Conservation (phyloP, 768 basidiomycete genomes). For the Lactarius vividus region DNA sequence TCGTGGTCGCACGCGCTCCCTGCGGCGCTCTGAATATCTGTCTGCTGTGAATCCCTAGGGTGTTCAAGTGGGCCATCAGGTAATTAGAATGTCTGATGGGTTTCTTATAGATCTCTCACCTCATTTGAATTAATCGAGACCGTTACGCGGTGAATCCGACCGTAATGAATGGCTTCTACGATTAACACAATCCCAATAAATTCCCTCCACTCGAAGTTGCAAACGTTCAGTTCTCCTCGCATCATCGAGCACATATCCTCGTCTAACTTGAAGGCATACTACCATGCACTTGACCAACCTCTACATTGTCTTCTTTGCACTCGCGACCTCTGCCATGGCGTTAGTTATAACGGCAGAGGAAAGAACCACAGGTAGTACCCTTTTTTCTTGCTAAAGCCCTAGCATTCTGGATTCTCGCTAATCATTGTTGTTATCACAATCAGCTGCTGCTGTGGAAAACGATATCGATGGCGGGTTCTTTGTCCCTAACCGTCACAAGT, state of each 20-base stretch:
- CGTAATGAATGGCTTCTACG: background rate
- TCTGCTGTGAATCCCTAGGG: background rate
- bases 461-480: no score
- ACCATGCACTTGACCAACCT: background rate
- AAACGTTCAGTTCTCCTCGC: background rate
- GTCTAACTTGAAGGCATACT: background rate
- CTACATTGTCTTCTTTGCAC: background rate
- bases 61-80: background rate
- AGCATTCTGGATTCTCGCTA: no score
- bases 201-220: background rate
- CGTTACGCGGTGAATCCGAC: no score
- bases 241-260: background rate
- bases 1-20: background rate
- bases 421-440: no score
- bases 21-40: background rate
- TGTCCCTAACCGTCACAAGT: no score
- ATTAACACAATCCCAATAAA: background rate
- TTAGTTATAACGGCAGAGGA: no score
- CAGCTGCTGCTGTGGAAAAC: no score
- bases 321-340: no score
- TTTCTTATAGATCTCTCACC: background rate
- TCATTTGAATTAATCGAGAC: background rate
- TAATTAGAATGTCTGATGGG: background rate
- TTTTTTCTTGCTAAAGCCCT: no score
- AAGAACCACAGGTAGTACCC: no score